phyloP scores from a whole-genome alignment of 2,329 filamentous ascomycete genomes.

The Trichoderma breve region DNA sequence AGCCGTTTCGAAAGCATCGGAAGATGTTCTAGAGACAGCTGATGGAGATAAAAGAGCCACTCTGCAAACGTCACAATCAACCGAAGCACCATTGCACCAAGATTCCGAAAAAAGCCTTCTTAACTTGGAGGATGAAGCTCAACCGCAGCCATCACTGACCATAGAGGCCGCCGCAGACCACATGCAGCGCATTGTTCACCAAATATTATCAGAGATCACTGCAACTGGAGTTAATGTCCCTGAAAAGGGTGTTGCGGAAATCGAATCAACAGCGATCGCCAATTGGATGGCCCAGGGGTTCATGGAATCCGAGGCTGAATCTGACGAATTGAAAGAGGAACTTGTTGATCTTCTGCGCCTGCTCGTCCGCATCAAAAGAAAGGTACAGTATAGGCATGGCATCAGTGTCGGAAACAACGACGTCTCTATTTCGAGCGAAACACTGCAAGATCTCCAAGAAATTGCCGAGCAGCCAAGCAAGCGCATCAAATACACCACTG shows the following conservation, averaged over 20 bases:
- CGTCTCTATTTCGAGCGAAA: not conserved
- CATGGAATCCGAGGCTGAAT: conserved; percentile 25
- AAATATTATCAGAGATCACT: conserved; percentile 23
- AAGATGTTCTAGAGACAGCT: not conserved
- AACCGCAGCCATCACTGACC: not conserved
- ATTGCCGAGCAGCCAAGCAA: not conserved
- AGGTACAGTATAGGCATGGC: conserved; percentile 17
- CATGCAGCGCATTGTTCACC: conserved; percentile 20
- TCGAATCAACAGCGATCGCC: conserved; percentile 29
- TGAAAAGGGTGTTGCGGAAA: conserved; percentile 22
- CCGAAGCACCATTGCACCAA: not conserved
- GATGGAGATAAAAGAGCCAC: not conserved
- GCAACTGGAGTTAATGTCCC: conserved; percentile 15
- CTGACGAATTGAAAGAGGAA: conserved; percentile 26
- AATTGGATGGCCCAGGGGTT: conserved; percentile 29
- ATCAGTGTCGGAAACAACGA: not conserved
- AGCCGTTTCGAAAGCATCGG: not conserved
- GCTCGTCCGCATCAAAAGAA: conserved; percentile 27
- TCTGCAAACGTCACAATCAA: not conserved
- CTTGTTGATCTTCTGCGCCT: conserved; percentile 26
- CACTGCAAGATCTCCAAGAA: conserved; percentile 15
- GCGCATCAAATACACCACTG: conserved; percentile 22
- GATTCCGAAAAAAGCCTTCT: not conserved
- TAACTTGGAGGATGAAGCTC: not conserved
- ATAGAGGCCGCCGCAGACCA: conserved; percentile 24